Percentiles rank a stretch among this genome's conserved stretches.
Evolutionary conservation across 805 yeast species (phyloP).

Genomic region (Ascoidea asiatica): DNA sequence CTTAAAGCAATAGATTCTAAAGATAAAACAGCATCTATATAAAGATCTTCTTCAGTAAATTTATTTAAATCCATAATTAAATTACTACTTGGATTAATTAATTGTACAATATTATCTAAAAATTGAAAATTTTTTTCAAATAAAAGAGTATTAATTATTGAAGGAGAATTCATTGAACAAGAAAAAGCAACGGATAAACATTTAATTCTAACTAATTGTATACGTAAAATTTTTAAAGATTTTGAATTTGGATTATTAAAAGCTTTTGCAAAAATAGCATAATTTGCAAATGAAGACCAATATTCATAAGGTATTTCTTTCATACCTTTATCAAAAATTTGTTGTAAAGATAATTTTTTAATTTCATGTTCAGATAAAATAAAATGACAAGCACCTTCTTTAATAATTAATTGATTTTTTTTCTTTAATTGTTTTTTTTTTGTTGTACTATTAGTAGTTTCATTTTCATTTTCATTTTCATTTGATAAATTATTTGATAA

Average conservation of each 20-base stretch:
- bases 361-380: conserved; percentile 42
- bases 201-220: conserved; percentile 46
- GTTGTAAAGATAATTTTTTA: conserved; percentile 38
- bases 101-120: not conserved
- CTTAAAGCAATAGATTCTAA: conserved; percentile 57
- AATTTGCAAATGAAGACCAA: conserved; percentile 50
- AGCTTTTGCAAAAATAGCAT: conserved; percentile 57
- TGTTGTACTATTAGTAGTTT: conserved; percentile 8
- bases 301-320: conserved; percentile 44
- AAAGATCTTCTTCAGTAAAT: conserved; percentile 43
- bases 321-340: conserved; percentile 48
- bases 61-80: conserved; percentile 61
- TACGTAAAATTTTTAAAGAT: conserved; percentile 26
- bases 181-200: conserved; percentile 55
- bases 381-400: conserved; percentile 35
- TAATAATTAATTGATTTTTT: conserved; percentile 10
- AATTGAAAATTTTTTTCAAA: conserved; percentile 58
- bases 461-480: conserved; percentile 3
- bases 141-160: conserved; percentile 47
- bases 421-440: conserved; percentile 12
- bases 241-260: conserved; percentile 26
- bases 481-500: not conserved
- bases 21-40: conserved; percentile 49
- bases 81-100: conserved; percentile 31
- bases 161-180: conserved; percentile 40